Percentiles rank a stretch among this genome's conserved stretches.
Conservation (phyloP, 2,329 filamentous ascomycete species). For the Penicillium nordicum region DNA sequence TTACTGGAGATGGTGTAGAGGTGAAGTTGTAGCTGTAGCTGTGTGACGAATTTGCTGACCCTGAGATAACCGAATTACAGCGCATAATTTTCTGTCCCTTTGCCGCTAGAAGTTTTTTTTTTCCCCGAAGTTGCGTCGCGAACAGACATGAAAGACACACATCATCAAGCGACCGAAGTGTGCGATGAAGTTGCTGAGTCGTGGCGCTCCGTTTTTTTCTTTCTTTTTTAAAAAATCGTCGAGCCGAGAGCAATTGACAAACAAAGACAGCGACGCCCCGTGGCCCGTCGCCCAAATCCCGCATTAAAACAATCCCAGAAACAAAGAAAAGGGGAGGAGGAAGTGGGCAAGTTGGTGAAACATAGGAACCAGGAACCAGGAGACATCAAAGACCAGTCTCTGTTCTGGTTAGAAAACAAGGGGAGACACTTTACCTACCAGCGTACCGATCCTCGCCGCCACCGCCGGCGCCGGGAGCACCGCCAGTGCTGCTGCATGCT, state of each 20-base stretch:
- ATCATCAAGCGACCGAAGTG: conserved; percentile 38
- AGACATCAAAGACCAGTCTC: conserved; percentile 18
- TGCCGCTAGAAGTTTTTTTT: conserved; percentile 39
- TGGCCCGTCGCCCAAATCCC: conserved; percentile 37
- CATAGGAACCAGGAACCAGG: conserved; percentile 18
- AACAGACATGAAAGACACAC: conserved; percentile 39
- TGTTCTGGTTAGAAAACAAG: conserved; percentile 22
- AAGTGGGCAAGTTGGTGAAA: conserved; percentile 23
- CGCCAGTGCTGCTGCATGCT: conserved; percentile 5
- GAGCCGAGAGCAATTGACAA: conserved; percentile 33
- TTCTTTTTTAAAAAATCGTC: conserved; percentile 21
- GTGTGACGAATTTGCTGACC: conserved; percentile 37
- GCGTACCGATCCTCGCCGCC: conserved; percentile 40
- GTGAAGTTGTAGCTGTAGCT: conserved; percentile 35
- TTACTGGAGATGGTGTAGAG: conserved; percentile 38
- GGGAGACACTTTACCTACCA: conserved; percentile 37
- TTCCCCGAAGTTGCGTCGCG: conserved; percentile 39
- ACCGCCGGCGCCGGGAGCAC: not conserved
- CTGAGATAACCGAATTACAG: conserved; percentile 47
- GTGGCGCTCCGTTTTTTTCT: conserved; percentile 31
- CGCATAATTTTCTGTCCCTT: conserved; percentile 40
- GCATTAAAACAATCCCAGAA: conserved; percentile 38
- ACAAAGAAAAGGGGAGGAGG: conserved; percentile 26
- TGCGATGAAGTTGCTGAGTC: conserved; percentile 32
- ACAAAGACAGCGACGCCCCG: conserved; percentile 38